Percentiles rank a stretch among this genome's conserved stretches.
phyloP scores from a whole-genome alignment of 768 basidiomycete genomes.

The Neoboletus magnificus region DNA sequence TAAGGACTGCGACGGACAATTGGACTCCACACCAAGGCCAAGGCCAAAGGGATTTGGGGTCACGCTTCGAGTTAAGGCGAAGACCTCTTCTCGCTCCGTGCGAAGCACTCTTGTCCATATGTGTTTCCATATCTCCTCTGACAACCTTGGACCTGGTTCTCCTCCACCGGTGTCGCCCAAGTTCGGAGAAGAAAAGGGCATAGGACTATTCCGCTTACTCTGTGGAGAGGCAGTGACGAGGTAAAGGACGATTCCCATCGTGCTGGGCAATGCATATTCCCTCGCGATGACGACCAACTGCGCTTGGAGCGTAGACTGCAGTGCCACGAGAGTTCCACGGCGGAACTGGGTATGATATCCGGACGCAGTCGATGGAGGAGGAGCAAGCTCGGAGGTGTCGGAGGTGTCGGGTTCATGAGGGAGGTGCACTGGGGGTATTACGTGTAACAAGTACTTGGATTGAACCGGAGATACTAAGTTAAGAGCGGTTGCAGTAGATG shows the following conservation, averaged over 20 bases:
- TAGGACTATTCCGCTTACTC: slow-evolving; percentile 11
- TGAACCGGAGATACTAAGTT: slow-evolving; percentile 38
- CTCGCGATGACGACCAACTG: slow-evolving; percentile 87
- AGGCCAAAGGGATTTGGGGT: slow-evolving; percentile 43
- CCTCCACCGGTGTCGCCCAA: slow-evolving; percentile 35
- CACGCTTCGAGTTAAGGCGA: slow-evolving; percentile 32
- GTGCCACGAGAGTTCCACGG: slow-evolving; percentile 82
- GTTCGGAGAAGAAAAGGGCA: slow-evolving; percentile 16
- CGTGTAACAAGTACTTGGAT: slow-evolving; percentile 76
- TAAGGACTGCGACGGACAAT: slow-evolving; percentile 29
- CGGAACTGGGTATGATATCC: slow-evolving; percentile 79
- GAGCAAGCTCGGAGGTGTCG: slow-evolving; percentile 47
- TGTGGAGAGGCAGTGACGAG: slow-evolving; percentile 49
- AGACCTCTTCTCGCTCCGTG: slow-evolving; percentile 50
- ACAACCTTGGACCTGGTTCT: slow-evolving; percentile 75
- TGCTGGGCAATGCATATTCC: slow-evolving; percentile 90
- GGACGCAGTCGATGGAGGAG: slow-evolving; percentile 55
- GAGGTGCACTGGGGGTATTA: slow-evolving; percentile 73
- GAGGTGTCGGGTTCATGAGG: slow-evolving; percentile 57
- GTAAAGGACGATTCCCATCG: slow-evolving; percentile 78
- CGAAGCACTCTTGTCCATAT: slow-evolving; percentile 75
- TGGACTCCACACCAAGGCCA: slow-evolving; percentile 41
- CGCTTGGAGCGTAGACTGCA: slow-evolving; percentile 77
- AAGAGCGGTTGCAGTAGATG: slow-evolving; percentile 41
- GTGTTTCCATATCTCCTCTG: slow-evolving; percentile 84